A percentile compares a stretch with the other conserved stretches of the same genome.
Evolutionary conservation across 2,329 filamentous ascomycete genomes (phyloP).

Genomic region (Amauroascus niger): DNA sequence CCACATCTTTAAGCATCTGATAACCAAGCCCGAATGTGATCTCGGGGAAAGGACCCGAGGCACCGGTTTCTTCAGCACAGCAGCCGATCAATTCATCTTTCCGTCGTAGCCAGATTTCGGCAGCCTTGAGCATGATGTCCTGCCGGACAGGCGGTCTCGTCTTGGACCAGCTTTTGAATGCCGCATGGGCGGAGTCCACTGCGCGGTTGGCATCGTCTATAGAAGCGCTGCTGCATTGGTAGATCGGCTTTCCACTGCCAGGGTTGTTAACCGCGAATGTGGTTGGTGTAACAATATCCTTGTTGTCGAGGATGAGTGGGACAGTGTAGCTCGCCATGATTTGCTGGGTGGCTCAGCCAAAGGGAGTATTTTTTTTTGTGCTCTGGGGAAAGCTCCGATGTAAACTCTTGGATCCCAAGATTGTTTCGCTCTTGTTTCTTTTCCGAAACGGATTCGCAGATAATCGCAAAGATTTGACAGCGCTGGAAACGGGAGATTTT

Average conservation of each 20-base stretch:
- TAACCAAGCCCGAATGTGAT: conserved; percentile 29
- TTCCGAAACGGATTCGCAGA: no score
- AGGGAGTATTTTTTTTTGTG: not conserved
- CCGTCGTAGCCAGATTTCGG: conserved; percentile 51
- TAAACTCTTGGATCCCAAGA: no score
- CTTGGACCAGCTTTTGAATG: conserved; percentile 60
- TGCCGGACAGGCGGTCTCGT: conserved; percentile 53
- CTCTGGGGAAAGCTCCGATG: no score
- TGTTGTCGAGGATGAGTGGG: conserved; percentile 38
- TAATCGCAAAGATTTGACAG: no score
- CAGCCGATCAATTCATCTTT: conserved; percentile 52
- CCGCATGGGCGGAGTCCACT: conserved; percentile 52
- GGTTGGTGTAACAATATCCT: conserved; percentile 32
- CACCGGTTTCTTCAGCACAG: conserved; percentile 51
- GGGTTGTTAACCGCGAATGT: conserved; percentile 48
- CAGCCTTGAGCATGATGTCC: conserved; percentile 51
- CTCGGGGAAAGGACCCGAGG: conserved; percentile 31
- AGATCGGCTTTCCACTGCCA: conserved; percentile 42
- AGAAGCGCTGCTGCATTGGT: conserved; percentile 50
- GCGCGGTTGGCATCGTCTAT: conserved; percentile 48
- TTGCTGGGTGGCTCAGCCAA: not conserved
- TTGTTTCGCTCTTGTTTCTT: no score
- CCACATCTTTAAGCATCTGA: conserved; percentile 41
- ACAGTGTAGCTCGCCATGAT: conserved; percentile 16
- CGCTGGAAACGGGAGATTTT: no score